Evolutionary conservation across 2,329 filamentous ascomycete species (phyloP).

Genomic region (Aspergillus candidus): DNA sequence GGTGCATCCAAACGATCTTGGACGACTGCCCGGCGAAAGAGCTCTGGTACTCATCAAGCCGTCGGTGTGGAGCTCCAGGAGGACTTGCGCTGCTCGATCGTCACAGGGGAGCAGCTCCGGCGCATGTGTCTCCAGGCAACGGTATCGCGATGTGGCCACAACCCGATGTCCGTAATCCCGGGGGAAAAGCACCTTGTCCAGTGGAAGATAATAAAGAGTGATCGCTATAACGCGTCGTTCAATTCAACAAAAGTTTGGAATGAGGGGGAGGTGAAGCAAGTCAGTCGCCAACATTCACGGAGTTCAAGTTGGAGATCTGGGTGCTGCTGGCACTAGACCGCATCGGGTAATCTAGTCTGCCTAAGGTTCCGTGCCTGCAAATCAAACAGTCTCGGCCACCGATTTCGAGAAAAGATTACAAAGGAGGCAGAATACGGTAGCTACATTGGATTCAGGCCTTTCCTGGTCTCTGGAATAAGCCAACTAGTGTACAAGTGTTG

Average conservation of each 20-base stretch:
- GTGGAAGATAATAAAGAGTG: not conserved
- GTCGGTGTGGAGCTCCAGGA: conserved; percentile 18
- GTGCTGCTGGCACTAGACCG: conserved; percentile 28
- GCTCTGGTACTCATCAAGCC: conserved; percentile 35
- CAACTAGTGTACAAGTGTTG: conserved; percentile 9
- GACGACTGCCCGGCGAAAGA: conserved; percentile 32
- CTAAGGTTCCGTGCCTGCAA: not conserved
- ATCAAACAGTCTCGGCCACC: too few relatives aligned
- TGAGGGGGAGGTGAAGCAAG: conserved; percentile 3
- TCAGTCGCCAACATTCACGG: conserved; percentile 18
- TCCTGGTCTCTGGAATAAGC: conserved; percentile 6
- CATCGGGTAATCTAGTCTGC: conserved; percentile 15
- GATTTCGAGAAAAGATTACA: too few relatives aligned
- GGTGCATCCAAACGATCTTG: conserved; percentile 72
- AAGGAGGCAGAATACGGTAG: too few relatives aligned
- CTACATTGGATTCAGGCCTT: not conserved
- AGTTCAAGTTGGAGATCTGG: conserved; percentile 23
- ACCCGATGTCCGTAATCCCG: too few relatives aligned
- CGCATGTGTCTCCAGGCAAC: conserved; percentile 20
- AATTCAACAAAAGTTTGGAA: conserved; percentile 1
- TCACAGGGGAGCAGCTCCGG: conserved; percentile 28
- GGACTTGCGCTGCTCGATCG: conserved; percentile 21
- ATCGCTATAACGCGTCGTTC: not conserved
- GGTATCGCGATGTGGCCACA: not conserved
- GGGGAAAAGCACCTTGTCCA: too few relatives aligned